Evolutionary conservation across 495 filamentous ascomycete species (phyloP).

Genomic region (Aspergillus ellipticus): DNA sequence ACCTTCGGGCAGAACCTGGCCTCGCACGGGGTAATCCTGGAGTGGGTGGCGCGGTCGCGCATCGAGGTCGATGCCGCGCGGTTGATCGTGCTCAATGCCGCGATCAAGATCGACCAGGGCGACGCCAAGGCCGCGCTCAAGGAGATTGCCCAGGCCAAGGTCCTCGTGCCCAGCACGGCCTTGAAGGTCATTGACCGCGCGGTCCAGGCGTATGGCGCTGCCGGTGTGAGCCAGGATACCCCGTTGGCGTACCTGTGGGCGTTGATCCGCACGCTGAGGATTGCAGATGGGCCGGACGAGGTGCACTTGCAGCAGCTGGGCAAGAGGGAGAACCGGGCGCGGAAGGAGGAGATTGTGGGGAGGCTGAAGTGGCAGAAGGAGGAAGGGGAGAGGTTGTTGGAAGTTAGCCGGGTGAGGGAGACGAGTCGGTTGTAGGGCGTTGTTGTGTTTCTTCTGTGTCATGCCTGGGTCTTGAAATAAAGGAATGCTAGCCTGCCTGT

Average conservation of each 20-base stretch:
- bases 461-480: constrained; percentile 2
- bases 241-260: constrained; percentile 88
- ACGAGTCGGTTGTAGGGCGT: constrained; percentile 39
- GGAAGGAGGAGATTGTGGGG: constrained; percentile 55
- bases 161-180: constrained; percentile 73
- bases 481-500: too few relatives aligned
- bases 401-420: constrained; percentile 51
- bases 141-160: constrained; percentile 86
- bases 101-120: constrained; percentile 80
- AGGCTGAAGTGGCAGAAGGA: constrained; percentile 62
- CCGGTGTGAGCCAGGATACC: constrained; percentile 86
- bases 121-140: constrained; percentile 76
- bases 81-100: constrained; percentile 82
- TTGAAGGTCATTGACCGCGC: constrained; percentile 82
- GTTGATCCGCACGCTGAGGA: constrained; percentile 70
- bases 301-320: constrained; percentile 91
- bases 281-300: constrained; percentile 92
- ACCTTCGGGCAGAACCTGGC: constrained; percentile 77
- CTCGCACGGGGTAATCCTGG: constrained; percentile 85
- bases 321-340: constrained; percentile 72
- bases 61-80: constrained; percentile 88
- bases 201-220: constrained; percentile 80
- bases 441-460: not conserved
- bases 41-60: constrained; percentile 87
- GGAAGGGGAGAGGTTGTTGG: constrained; percentile 63